A percentile compares a stretch with the other conserved stretches of the same genome.
Conservation (phyloP, 2,329 filamentous ascomycete species). For the Apiospora malaysiana region DNA sequence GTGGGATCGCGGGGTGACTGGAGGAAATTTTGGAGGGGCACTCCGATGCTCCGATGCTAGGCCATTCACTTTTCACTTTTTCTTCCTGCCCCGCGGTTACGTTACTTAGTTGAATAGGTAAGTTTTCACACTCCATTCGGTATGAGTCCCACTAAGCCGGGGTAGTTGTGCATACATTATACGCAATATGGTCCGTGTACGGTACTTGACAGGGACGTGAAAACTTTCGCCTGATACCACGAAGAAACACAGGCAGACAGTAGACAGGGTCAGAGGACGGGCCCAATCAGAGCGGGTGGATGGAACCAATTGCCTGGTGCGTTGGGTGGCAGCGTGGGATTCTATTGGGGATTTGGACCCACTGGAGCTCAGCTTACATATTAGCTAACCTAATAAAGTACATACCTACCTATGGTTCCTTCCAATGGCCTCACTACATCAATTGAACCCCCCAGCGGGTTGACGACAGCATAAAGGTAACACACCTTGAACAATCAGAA, state of each 20-base stretch:
- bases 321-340: no score
- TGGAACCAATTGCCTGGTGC: neutral
- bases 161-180: no score
- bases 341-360: neutral
- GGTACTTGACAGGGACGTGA: no score
- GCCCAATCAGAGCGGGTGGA: conserved; percentile 1
- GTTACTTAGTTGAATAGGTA: no score
- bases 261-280: no score
- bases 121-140: no score
- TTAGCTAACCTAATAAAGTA: no score
- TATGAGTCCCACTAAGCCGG: no score
- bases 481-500: neutral
- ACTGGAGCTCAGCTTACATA: neutral
- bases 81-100: conserved; percentile 1
- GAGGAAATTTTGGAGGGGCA: conserved; percentile 17
- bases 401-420: no score
- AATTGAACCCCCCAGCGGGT: neutral
- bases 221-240: no score
- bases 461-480: neutral
- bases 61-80: conserved; percentile 16
- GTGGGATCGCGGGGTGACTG: conserved; percentile 14
- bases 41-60: conserved; percentile 2
- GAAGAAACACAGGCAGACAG: no score
- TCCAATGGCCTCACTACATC: neutral
- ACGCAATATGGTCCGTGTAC: no score